Conservation (phyloP, 345 rosid genomes). For the Eucalyptus regnans region DNA sequence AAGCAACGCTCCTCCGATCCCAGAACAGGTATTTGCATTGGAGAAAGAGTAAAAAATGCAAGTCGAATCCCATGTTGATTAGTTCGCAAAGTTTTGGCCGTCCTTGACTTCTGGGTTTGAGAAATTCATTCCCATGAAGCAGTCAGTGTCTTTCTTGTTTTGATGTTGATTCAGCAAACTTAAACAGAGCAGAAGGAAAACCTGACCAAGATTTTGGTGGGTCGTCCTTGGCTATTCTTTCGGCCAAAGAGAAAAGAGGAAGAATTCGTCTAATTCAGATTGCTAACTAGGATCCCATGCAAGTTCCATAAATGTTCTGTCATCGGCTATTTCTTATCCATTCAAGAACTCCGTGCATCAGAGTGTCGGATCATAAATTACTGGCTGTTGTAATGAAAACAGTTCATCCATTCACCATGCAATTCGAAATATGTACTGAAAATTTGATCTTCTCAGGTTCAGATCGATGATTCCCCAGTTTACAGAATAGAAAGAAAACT, state of each 20-base stretch:
- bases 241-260: not conserved
- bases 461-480: slow-evolving; percentile 75
- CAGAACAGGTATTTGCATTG: not conserved
- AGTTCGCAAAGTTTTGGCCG: not conserved
- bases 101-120: not conserved
- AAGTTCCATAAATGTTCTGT: not conserved
- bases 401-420: too few relatives aligned
- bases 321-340: not conserved
- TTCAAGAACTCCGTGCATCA: too few relatives aligned
- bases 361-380: too few relatives aligned
- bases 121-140: not conserved
- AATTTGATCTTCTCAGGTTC: slow-evolving; percentile 35
- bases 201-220: not conserved
- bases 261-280: not conserved
- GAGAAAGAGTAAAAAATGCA: not conserved
- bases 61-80: not conserved
- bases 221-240: not conserved
- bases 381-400: too few relatives aligned
- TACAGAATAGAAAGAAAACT: slow-evolving; percentile 67
- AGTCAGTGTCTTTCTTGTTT: not conserved
- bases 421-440: not conserved
- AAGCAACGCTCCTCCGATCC: not conserved
- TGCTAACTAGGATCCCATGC: not conserved
- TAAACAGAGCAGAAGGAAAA: not conserved
- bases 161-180: not conserved